Conservation (phyloP, 768 basidiomycete species). For the Rhizopogon sp. region DNA sequence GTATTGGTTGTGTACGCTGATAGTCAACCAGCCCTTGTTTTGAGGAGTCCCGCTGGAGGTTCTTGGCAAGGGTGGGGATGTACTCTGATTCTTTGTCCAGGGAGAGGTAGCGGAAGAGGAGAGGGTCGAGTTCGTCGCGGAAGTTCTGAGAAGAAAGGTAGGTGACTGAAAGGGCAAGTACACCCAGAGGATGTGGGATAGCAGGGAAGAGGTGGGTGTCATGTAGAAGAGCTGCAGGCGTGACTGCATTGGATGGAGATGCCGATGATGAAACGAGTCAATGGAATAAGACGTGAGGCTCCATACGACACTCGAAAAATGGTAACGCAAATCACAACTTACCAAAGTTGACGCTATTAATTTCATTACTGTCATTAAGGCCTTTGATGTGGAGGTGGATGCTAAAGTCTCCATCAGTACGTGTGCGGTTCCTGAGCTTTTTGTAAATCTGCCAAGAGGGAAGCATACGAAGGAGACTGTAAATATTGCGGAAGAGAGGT, state of each 20-base stretch:
- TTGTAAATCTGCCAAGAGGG: constrained; percentile 74
- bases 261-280: constrained; percentile 7
- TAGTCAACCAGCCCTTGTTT: constrained; percentile 8
- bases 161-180: constrained; percentile 53
- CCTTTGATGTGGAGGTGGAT: constrained; percentile 44
- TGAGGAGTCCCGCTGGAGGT: constrained; percentile 54
- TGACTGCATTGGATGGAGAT: constrained; percentile 31
- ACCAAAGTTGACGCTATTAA: constrained; percentile 33
- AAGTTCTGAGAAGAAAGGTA: constrained; percentile 69
- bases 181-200: constrained; percentile 65
- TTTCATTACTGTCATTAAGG: constrained; percentile 20
- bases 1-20: too few relatives aligned
- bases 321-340: constrained; percentile 18
- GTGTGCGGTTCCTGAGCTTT: constrained; percentile 43
- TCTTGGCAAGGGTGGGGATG: constrained; percentile 66
- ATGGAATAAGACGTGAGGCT: constrained; percentile 9
- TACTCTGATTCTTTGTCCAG: constrained; percentile 63
- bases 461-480: constrained; percentile 64
- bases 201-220: constrained; percentile 57
- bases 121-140: constrained; percentile 71
- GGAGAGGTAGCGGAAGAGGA: constrained; percentile 69
- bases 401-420: constrained; percentile 34
- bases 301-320: not conserved
- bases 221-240: constrained; percentile 34
- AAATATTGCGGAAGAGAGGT: constrained; percentile 74